Evolutionary conservation across 768 basidiomycete genomes (phyloP).

Genomic region (Chalciporus sphaerocephalus): DNA sequence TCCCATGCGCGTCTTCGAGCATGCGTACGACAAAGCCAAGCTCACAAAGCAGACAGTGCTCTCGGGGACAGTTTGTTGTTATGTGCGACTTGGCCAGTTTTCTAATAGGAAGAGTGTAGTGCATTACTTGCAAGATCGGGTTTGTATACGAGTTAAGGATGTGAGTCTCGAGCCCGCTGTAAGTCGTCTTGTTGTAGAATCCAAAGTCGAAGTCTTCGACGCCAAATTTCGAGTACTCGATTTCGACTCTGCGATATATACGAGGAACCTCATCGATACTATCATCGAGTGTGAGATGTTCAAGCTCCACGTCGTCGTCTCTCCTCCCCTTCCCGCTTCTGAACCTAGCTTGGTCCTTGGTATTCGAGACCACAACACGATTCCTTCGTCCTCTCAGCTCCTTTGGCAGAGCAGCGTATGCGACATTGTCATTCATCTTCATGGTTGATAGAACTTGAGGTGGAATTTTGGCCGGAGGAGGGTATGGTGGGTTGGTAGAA

Average conservation of each 20-base stretch:
- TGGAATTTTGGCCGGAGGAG: conserved; percentile 76
- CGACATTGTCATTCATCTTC: conserved; percentile 84
- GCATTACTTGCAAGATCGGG: conserved; percentile 81
- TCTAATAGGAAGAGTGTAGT: conserved; percentile 76
- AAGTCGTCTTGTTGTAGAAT: conserved; percentile 89
- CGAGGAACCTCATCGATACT: conserved; percentile 62
- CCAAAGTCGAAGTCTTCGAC: conserved; percentile 99
- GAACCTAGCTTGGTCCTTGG: conserved; percentile 70
- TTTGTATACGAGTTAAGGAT: conserved; percentile 98
- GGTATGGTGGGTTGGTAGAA: conserved; percentile 43
- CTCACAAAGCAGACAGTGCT: conserved; percentile 94
- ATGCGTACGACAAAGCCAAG: conserved; percentile 91
- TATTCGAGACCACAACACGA: conserved; percentile 47
- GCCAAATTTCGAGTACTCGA: conserved; percentile 97
- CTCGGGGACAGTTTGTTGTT: conserved; percentile 78
- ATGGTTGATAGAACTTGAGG: conserved; percentile 70
- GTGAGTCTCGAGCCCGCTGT: conserved; percentile 93
- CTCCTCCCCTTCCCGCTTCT: conserved; percentile 68
- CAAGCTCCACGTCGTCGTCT: conserved; percentile 50
- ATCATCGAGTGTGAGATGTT: conserved; percentile 50
- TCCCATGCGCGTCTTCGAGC: conserved; percentile 92
- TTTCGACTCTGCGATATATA: conserved; percentile 89
- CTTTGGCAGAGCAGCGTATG: conserved; percentile 83
- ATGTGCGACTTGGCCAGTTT: conserved; percentile 87
- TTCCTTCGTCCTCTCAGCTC: conserved; percentile 84